Evolutionary conservation across 257 asterid species (phyloP), one percentile per base, ranked within the genome.

Genomic region (Salvia hispanica): DNA sequence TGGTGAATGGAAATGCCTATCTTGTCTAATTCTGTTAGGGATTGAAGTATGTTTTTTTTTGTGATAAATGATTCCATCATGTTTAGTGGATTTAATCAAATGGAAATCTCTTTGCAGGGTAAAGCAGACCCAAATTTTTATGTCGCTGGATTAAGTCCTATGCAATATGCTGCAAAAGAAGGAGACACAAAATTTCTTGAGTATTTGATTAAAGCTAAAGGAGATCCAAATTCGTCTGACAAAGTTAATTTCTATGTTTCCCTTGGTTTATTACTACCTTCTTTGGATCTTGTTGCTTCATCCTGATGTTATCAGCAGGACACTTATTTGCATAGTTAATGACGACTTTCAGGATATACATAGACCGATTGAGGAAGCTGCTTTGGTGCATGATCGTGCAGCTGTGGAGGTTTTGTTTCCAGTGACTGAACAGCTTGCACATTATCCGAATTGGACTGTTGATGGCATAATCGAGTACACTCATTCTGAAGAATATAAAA

Each of bases 381-480:
- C 63, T 2, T 33, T 7, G 16, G 58, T 3, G 9, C 14, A 9
- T 44, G 59, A 71, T 13, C 6, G 0, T 43, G 73, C 59, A 5
- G 54, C 12, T 3, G 55, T 76, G 40, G n/a, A n/a, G 70, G 57
- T 71, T 67, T 72, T 82, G 54, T 73, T 78, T 57, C 80, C 80
- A 8, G 21, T 10, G 55, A 70, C 80, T 62, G 59, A 45, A 52
- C 51, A 36, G 7, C 52, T 76, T 39, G 21, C 59, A 52, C 3
- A 7, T 11, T 70, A 66, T 71, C 76, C 78, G 3, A 40, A 47
- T 18, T 79, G 84, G 86, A 79, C 65, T 54, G 31, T 76, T 55
- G 48, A 15, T 34, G 78, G 72, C 68, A 15, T 82, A 33, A 46
- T 46, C 39, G 8, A 34, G 13, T 59, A 43, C 45, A n/a, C 68